Evolutionary conservation across 345 rosid species (phyloP), one percentile per base, ranked within the genome.

Genomic region (Ricinus communis): DNA sequence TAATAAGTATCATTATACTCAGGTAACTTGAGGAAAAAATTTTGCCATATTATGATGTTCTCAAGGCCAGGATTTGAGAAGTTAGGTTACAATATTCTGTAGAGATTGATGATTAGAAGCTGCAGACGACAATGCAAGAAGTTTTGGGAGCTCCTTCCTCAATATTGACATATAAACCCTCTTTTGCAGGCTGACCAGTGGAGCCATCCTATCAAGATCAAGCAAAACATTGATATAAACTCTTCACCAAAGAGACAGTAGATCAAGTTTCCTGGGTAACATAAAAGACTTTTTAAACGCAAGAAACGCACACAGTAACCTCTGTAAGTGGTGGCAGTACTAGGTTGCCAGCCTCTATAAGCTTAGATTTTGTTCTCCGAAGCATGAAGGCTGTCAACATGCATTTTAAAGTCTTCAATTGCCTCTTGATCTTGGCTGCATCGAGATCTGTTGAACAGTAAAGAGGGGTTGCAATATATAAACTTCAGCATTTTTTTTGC

Each of bases 101-200:
- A 93, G 77, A 52, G 98, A 89, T 27, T 85, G 93, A 40, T 82
- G 90, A 82, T 65, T 81, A 63, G 90, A 74, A 49, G 84, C 76
- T 72, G 88, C 82, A 73, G 92, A 83, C 65, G 96, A 84, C 61
- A 88, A 70, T 10, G 91, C 90, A 21, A 89, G 87, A 69, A 91
- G 96, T 79, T 85, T 87, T 22, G 90, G 82, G 71, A 93, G 97
- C 83, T 93, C 97, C 83, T 93, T 93, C 78, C 93, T 93, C 87
- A 89, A 72, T 66, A 93, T 84, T 68, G 98, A 93, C 41, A 74
- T 61, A 83, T 91, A 91, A 51, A 93, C 82, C 79, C 85, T 86
- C 89, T 86, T 88, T 71, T 91, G 98, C 69, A 91, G 74, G 76
- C 81, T 83, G 65, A 87, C 92, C 59, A 91, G 72, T 10, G 96